Evolutionary conservation across 108 stramenopile species (phyloP).

Genomic region (Stephanodiscus triporus): DNA sequence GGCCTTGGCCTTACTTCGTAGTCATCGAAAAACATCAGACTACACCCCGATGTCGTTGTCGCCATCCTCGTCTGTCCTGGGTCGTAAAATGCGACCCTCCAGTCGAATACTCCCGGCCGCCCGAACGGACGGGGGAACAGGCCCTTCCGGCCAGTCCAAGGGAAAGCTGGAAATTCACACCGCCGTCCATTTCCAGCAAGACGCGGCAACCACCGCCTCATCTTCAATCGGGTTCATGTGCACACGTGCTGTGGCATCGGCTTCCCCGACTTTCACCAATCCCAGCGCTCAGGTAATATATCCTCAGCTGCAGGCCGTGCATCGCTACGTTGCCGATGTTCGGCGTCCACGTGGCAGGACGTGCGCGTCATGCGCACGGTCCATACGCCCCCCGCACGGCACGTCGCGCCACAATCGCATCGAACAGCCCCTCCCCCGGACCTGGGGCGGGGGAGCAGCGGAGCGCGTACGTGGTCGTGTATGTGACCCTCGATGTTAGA

Average conservation of each 20-base stretch:
- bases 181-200: conserved; percentile 19
- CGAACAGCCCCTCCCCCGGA: conserved; percentile 52
- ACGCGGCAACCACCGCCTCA: conserved; percentile 89
- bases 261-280: conserved; percentile 72
- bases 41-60: conserved; percentile 37
- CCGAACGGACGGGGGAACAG: conserved; percentile 49
- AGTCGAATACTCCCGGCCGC: conserved; percentile 60
- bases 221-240: conserved; percentile 92
- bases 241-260: conserved; percentile 85
- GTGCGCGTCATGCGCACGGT: conserved; percentile 85
- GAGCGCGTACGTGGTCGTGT: conserved; percentile 59
- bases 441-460: conserved; percentile 39
- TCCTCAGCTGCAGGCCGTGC: conserved; percentile 78
- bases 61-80: conserved; percentile 30
- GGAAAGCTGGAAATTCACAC: conserved; percentile 45
- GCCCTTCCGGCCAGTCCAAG: conserved; percentile 47
- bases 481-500: conserved; percentile 41
- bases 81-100: conserved; percentile 74
- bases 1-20: conserved; percentile 49
- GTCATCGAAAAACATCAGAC: conserved; percentile 56
- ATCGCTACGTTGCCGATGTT: conserved; percentile 52
- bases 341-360: conserved; percentile 78
- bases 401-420: conserved; percentile 85
- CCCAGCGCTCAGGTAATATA: conserved; percentile 70
- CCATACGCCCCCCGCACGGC: conserved; percentile 90